phyloP scores from a whole-genome alignment of 2,329 filamentous ascomycete genomes.

The Didymosphaeria variabile region DNA sequence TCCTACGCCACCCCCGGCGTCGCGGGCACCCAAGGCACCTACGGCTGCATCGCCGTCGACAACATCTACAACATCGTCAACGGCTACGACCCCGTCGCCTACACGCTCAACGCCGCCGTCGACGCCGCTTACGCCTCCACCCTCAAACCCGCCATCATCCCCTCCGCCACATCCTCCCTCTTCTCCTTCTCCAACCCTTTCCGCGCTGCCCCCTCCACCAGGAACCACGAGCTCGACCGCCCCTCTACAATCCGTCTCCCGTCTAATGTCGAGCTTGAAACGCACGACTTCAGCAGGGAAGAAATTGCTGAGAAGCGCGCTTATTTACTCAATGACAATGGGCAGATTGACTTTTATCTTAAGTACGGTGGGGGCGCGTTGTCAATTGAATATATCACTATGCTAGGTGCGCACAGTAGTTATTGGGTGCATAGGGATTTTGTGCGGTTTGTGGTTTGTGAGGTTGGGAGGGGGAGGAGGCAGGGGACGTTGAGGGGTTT shows the following conservation, averaged over 20 bases:
- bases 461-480: conserved; percentile 80
- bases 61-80: conserved; percentile 96
- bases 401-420: conserved; percentile 93
- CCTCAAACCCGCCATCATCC: conserved; percentile 81
- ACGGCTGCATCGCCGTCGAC: conserved; percentile 91
- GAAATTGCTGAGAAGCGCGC: conserved; percentile 92
- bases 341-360: conserved; percentile 91
- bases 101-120: conserved; percentile 88
- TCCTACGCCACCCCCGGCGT: conserved; percentile 63
- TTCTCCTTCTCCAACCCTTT: conserved; percentile 24
- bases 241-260: conserved; percentile 52
- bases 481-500: conserved; percentile 63
- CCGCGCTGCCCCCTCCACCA: conserved; percentile 36
- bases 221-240: conserved; percentile 17
- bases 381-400: conserved; percentile 96
- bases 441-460: conserved; percentile 86
- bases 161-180: conserved; percentile 68
- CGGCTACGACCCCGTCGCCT: conserved; percentile 82
- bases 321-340: conserved; percentile 91
- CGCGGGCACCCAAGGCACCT: conserved; percentile 79
- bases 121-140: conserved; percentile 80
- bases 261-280: conserved; percentile 82
- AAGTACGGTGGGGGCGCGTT: conserved; percentile 84
- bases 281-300: conserved; percentile 92
- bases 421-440: conserved; percentile 93